Conservation (phyloP, 495 filamentous ascomycete species). For the Lophiotrema nucula region DNA sequence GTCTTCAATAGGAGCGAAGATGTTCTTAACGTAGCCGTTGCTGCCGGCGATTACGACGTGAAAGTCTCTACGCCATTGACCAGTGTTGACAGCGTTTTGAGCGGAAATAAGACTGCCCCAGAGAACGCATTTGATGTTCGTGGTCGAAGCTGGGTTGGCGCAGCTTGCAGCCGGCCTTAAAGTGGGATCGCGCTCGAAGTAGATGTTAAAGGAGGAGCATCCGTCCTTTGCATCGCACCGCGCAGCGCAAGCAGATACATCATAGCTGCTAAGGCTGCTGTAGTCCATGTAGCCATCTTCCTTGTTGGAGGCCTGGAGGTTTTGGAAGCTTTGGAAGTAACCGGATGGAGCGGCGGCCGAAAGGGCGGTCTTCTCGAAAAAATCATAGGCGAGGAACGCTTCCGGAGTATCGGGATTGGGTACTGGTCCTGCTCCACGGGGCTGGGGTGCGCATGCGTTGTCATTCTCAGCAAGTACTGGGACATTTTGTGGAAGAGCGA, state of each 20-base stretch:
- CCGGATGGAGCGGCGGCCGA: slow-evolving; percentile 5
- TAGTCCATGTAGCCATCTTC: slow-evolving; percentile 13
- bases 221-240: not conserved
- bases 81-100: slow-evolving; percentile 8
- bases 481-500: no score
- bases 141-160: slow-evolving; percentile 16
- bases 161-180: slow-evolving; percentile 1
- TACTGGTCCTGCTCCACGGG: not conserved
- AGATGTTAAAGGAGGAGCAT: slow-evolving; percentile 21
- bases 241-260: slow-evolving; percentile 2
- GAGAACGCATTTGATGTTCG: slow-evolving; percentile 19
- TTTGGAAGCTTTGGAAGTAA: slow-evolving; percentile 6
- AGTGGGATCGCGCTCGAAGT: slow-evolving; percentile 7
- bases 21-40: slow-evolving; percentile 13
- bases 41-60: slow-evolving; percentile 24
- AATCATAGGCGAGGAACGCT: not conserved
- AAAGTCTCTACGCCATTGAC: slow-evolving; percentile 25
- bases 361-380: not conserved
- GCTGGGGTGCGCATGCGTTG: not conserved
- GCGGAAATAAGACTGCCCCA: slow-evolving; percentile 7
- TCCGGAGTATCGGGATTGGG: slow-evolving; percentile 8
- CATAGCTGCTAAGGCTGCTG: slow-evolving; percentile 2
- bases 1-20: not conserved
- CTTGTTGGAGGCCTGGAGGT: slow-evolving; percentile 9
- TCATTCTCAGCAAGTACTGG: no score